Base-by-base conservation (phyloP, 805 yeast genomes). In the Myxozyma geophila region DNA sequence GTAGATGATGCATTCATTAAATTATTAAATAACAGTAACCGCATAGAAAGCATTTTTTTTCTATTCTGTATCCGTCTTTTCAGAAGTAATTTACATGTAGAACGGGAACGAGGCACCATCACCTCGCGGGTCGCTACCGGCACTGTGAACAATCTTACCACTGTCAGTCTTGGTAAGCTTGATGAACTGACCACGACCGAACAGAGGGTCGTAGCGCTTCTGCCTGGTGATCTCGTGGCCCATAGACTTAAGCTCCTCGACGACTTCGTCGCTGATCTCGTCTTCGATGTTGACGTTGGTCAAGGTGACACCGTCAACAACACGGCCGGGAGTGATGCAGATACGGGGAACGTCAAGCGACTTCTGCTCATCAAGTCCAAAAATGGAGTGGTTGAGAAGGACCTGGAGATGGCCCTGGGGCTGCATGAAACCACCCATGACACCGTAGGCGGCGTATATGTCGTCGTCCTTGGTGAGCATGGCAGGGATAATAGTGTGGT, bases 401-500 rank as follows among this genome's bases (percentile, higher is more conserved):
- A 88, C 92, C 73, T 88, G 93, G 7, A 89, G 85, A 70, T 89
- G 96, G 1, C 92, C 92, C 70, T 88, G 90, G 2, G 96, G 96
- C 74, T 90, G 96, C 78, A 87, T 88, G 77, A 85, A 89, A 0
- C 93, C 96, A 17, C 96, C 96, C 91, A 88, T 89, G 65, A 87
- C 89, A 55, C 93, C 95, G 69, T 81, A 87, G n/a, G 87, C 77
- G 0, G 92, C 91, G 70, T 80, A 86, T n/a, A 89, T 75, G 35
- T 82, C 83, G 35, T 77, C 80, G 37, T 75, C 77, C 56, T 73
- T 72, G 13, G 96, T 89, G 37, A 89, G 82, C 86, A 89, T 82
- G 0, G 91, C 90, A 0, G 96, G 96, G 63, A 89, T 89, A 63
- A 89, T 89, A 0, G 96, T 90, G 71, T 90, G 96, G 74, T 88